Percentiles rank a stretch among this genome's conserved stretches.
phyloP scores from a whole-genome alignment of 805 yeast species.

The Candida fluviatilis region DNA sequence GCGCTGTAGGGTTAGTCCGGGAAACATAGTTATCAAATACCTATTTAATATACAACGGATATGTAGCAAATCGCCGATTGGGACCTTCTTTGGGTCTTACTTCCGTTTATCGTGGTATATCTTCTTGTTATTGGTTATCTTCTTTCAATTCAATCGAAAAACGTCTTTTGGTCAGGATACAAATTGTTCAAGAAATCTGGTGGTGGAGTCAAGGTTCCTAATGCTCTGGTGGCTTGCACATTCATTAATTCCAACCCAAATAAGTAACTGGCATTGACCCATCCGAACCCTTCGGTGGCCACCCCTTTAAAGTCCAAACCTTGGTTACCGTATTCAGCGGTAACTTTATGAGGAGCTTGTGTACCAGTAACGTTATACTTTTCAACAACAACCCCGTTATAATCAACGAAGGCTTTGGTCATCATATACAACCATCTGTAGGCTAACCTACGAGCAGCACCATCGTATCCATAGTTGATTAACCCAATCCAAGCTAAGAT shows the following conservation, averaged over 20 bases:
- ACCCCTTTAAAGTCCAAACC: conserved; percentile 91
- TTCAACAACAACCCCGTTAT: conserved; percentile 92
- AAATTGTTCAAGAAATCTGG: conserved; percentile 51
- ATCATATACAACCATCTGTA: conserved; percentile 89
- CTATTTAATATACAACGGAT: too few relatives aligned
- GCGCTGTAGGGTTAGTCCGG: too few relatives aligned
- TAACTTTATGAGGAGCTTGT: conserved; percentile 84
- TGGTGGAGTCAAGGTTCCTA: conserved; percentile 79
- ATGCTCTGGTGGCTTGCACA: conserved; percentile 64
- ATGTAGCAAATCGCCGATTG: too few relatives aligned
- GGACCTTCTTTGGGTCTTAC: too few relatives aligned
- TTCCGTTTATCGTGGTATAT: too few relatives aligned
- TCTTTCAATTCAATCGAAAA: conserved; percentile 5
- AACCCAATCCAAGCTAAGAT: conserved; percentile 91
- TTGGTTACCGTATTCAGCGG: conserved; percentile 96
- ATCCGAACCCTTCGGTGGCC: conserved; percentile 95
- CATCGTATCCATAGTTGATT: conserved; percentile 61
- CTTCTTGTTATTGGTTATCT: too few relatives aligned
- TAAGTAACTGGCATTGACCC: conserved; percentile 90
- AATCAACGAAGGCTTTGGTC: conserved; percentile 86
- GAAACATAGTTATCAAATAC: too few relatives aligned
- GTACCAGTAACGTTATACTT: conserved; percentile 86
- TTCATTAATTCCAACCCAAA: conserved; percentile 68
- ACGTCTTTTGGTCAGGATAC: conserved; percentile 35
- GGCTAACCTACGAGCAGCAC: conserved; percentile 64